Base-by-base conservation (phyloP, 2,329 filamentous ascomycete genomes). In the Zymoseptoria brevis region DNA sequence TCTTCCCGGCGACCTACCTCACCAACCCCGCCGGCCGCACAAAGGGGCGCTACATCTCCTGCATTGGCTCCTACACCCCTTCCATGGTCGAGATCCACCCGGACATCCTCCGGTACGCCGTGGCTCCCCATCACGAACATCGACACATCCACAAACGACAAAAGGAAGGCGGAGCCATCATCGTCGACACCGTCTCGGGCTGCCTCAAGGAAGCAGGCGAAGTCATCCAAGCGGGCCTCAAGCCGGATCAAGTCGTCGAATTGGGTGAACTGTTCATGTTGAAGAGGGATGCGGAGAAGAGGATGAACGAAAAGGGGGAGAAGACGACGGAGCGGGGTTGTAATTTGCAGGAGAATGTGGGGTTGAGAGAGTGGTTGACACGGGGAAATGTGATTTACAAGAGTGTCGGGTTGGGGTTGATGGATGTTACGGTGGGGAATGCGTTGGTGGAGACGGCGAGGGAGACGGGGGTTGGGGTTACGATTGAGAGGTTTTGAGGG, bases 181-280 rank as follows among this genome's bases (percentile, higher is more conserved):
- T 86, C 4, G 83, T 85, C 2, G 82, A 86, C 69, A 92, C 87
- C 8, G 79, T 96, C 0, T 86, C 90, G 26, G 89, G 88, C 0
- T 91, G 87, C 52, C 72, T 96, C 50, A 86, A 86, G 66, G 90
- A 96, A 71, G 88, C 92, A 0, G 93, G 93, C 0, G 93, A 97
- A 76, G 79, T 97, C 53, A 87, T 95, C 8, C 84, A 90, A 64
- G 89, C 90, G 0, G 86, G 85, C 0, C 77, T 96, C 26, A 79
- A 80, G 21, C 85, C 89, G 0, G 81, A 85, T 52, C 87, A 95
- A 66, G 81, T 96, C 3, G 89, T 96, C 0, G 93, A 96, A 73
- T 77, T 96, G 1, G 93, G 92, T 3, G 92, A 96, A 71, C 77
- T 96, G 53, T 74, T 87, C 61, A 86, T 86, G 82, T 74, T 86